Conservation (phyloP, 2,329 filamentous ascomycete genomes). For the Pseudocercospora vitis region DNA sequence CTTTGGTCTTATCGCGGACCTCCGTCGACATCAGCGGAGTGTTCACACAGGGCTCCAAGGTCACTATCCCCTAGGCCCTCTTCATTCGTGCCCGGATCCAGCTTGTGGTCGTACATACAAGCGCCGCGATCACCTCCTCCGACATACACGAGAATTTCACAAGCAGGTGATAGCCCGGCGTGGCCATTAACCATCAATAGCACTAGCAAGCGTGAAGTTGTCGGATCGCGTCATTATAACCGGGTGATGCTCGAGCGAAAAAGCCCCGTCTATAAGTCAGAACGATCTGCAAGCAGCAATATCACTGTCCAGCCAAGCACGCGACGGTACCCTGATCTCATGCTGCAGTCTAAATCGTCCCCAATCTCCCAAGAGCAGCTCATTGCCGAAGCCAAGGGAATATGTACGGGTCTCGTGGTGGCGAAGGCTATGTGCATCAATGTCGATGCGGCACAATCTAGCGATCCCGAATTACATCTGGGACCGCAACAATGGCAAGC, state of each 20-base stretch:
- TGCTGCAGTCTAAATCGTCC: constrained; percentile 30
- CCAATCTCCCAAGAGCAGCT: constrained; percentile 74
- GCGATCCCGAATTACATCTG: constrained; percentile 53
- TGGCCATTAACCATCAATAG: too few species aligned
- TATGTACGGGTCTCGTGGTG: constrained; percentile 80
- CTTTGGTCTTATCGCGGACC: background rate
- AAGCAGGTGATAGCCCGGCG: background rate
- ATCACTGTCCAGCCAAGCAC: too few species aligned
- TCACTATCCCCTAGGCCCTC: background rate
- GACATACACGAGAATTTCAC: background rate
- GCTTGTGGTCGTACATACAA: background rate
- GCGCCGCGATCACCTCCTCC: background rate
- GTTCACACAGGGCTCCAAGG: background rate
- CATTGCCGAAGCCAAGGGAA: constrained; percentile 76
- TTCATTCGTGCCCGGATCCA: too few species aligned
- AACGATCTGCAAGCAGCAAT: too few species aligned
- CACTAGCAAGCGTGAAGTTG: too few species aligned
- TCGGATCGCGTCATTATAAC: too few species aligned
- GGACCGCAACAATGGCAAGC: constrained; percentile 76
- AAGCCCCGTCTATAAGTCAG: too few species aligned
- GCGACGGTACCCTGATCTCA: constrained; percentile 20
- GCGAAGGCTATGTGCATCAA: constrained; percentile 87
- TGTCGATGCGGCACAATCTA: constrained; percentile 65
- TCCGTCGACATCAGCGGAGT: background rate
- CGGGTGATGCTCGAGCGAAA: too few species aligned